Percentiles rank a stretch among this genome's conserved stretches.
Evolutionary conservation across 2,329 filamentous ascomycete species (phyloP).

Genomic region (Hypoxylon sp.): DNA sequence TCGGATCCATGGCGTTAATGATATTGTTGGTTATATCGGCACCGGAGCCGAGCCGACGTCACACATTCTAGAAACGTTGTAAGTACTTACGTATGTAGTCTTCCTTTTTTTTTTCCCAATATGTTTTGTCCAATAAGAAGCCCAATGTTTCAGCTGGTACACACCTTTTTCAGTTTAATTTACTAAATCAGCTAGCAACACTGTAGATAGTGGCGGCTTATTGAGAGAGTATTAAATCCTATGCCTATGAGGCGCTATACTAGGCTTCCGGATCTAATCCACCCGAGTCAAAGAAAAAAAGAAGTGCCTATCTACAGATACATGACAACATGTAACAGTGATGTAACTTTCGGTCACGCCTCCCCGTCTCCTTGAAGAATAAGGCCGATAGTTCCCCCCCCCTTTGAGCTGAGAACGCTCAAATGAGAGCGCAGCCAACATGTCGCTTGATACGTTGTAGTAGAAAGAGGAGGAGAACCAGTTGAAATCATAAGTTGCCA

Average conservation of each 20-base stretch:
- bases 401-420: background rate
- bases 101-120: conserved; percentile 9
- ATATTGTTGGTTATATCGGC: conserved; percentile 15
- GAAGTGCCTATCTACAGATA: conserved; percentile 6
- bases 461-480: background rate
- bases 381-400: background rate
- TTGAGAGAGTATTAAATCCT: conserved; percentile 11
- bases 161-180: background rate
- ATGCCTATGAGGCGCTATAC: conserved; percentile 17
- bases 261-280: conserved; percentile 24
- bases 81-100: conserved; percentile 2
- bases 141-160: conserved; percentile 27
- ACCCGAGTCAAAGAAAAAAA: conserved; percentile 21
- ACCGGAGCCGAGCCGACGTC: conserved; percentile 15
- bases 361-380: conserved; percentile 8
- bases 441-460: background rate
- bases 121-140: conserved; percentile 28
- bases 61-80: conserved; percentile 9
- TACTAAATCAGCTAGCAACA: conserved; percentile 21
- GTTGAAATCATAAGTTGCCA: background rate
- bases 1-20: background rate
- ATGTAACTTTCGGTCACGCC: conserved; percentile 19
- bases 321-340: conserved; percentile 26
- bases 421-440: background rate
- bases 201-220: conserved; percentile 10